Evolutionary conservation across 345 rosid genomes (phyloP).

Genomic region (Luvunga scandens): DNA sequence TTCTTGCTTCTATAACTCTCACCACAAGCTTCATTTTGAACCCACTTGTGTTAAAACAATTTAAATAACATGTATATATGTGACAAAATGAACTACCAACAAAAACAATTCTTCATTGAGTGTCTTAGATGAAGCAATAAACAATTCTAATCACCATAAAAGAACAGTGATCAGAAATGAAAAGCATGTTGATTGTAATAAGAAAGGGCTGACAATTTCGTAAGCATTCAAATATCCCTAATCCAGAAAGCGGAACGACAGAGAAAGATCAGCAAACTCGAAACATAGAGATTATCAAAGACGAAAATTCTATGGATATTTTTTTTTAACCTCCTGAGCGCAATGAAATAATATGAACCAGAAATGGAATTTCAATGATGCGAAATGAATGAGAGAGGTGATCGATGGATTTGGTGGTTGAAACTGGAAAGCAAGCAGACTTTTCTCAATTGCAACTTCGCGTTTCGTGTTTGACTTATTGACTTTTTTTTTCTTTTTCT

Average conservation of each 20-base stretch:
- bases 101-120: neutral
- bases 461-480: conserved; percentile 6
- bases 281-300: neutral
- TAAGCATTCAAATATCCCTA: neutral
- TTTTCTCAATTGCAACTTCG: conserved; percentile 4
- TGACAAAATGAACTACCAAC: neutral
- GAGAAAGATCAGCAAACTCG: neutral
- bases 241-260: neutral
- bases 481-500: neutral
- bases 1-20: conserved; percentile 76
- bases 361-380: neutral
- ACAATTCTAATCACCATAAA: neutral
- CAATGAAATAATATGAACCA: neutral
- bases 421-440: conserved; percentile 4
- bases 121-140: neutral
- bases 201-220: neutral
- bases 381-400: neutral
- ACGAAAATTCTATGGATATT: neutral
- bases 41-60: neutral
- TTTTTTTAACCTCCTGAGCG: neutral
- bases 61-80: no score
- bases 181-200: neutral
- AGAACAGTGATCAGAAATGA: neutral
- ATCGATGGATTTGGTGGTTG: neutral
- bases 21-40: conserved; percentile 68